These are phyloP conservation scores for Clonostachys chloroleuca DNA, from an alignment of 2,329 filamentous ascomycete genomes.

Conservation along the genomic window DNA sequence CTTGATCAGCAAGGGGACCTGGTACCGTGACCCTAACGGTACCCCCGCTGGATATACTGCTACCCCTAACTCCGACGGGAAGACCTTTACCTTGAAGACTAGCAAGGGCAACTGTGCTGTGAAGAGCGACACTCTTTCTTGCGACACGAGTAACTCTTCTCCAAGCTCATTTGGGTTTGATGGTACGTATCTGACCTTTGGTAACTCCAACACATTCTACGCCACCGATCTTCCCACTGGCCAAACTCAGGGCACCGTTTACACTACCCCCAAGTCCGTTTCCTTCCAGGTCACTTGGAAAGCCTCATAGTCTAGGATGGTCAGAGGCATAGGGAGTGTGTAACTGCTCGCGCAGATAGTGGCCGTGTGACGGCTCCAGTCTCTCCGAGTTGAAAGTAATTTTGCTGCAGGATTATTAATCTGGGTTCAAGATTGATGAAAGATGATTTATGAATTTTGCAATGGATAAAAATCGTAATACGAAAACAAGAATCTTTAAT, in stretches of 20 bases:
- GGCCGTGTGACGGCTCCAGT: no score
- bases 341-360: no score
- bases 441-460: no score
- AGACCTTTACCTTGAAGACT: conserved; percentile 11
- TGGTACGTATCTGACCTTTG: conserved; percentile 14
- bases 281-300: conserved; percentile 14
- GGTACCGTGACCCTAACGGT: conserved; percentile 14
- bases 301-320: not conserved
- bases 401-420: no score
- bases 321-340: no score
- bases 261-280: conserved; percentile 8
- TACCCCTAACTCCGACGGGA: conserved; percentile 9
- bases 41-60: conserved; percentile 17
- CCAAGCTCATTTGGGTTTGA: conserved; percentile 14
- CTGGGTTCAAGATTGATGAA: no score
- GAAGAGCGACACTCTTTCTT: conserved; percentile 6
- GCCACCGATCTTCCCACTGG: conserved; percentile 11
- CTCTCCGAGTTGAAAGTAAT: no score
- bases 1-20: conserved; percentile 14
- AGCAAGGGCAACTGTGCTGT: conserved; percentile 15
- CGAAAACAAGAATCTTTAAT: no score
- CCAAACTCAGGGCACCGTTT: conserved; percentile 12
- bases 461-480: no score
- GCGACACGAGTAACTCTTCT: conserved; percentile 6
- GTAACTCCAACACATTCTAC: conserved; percentile 10